Base-by-base conservation (phyloP, 1,284 basidiomycete genomes). In the Puccinia sorghi region DNA sequence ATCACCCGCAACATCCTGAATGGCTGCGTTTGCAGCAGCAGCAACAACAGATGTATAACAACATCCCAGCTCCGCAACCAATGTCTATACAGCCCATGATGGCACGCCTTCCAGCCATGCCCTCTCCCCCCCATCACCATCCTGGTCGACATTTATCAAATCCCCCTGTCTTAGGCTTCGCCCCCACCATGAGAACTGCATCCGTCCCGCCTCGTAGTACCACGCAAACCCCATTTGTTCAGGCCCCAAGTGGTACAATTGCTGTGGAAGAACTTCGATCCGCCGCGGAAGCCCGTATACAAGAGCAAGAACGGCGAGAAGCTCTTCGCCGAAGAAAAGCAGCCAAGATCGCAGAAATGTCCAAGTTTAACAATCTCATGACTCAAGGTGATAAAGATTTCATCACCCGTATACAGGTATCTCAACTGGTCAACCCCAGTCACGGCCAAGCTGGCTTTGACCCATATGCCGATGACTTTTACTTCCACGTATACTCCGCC, bases 351-450 rank as follows among this genome's bases (percentile, higher is more conserved):
- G 89, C 90, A 39, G 89, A 92, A 81, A 94, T 94, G 94, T 89
- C 94, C 76, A 91, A 92, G 82, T 94, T 97, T 86, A 99, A 99
- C 84, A 95, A 98, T 84, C 88, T 98, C 76, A 99, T 99, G 97
- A 94, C 92, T 0, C 93, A 94, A 85, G 96, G 93, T 17, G 97
- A 99, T 88, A 99, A 99, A 86, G 97, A 99, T 84, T 99, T 99
- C 84, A 99, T 99, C 86, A 99, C 97, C 27, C 91, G 97, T 54
- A 99, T 99, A 80, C 97, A 99, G 86, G 93, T 99, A 64, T 97
- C 94, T 0, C 96, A 99, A 84, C 90, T 99, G 43, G 94, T 97
- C 67, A 84, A 85, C 32, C 81, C 83, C 32, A 72, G 70, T 32
- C 79, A 79, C 43, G 81, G 81, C 54, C 81, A 80, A 57, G 77